Evolutionary conservation across 225 moss, liverwort and hornwort species (phyloP), one percentile per base, ranked within the genome.

Genomic region (Physcomitrium patens): DNA sequence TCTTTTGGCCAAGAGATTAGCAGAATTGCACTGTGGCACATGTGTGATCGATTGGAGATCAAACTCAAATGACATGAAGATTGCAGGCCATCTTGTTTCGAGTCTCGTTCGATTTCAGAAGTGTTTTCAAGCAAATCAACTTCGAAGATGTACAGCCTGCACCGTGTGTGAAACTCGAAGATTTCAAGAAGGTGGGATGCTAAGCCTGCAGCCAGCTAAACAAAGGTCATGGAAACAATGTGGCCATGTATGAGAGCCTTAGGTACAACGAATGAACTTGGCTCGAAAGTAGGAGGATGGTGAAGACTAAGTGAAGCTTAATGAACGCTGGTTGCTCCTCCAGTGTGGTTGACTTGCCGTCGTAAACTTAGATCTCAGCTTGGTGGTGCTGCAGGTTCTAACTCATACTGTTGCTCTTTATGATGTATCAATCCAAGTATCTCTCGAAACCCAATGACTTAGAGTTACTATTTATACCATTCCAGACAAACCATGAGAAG

Each of bases 281-380:
- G 9, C 12, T 3, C 0, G 15, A 22, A 43, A 1, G 0, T 5
- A 41, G 53, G 20, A 19, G 8, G 0, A 52, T 2, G 28, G 50
- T n/a, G n/a, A 18, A n/a, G 28, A n/a, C 18, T 12, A 31, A n/a
- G n/a, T 2, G 31, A 52, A 52, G 2, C 0, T 18, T 37, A 37
- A 4, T 37, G 2, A 7, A 37, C 31, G 1, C 0, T 31, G 2
- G 0, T 31, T 31, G 0, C 0, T 31, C 1, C 7, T 7, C 12
- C 11, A 52, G 7, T n/a, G 5, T 12, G 3, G 1, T 18, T 12
- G 12, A 52, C 0, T 18, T 51, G 6, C 18, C 1, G 31, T 0
- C 6, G 19, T 2, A 27, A n/a, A 2, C 0, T 52, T 18, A 3
- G 2, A 18, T 0, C 2, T 52, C 0, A 37, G 31, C 31, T 37